Base-by-base conservation (phyloP, 371 early-diverging fungal species). In the Mortierella sp. region DNA sequence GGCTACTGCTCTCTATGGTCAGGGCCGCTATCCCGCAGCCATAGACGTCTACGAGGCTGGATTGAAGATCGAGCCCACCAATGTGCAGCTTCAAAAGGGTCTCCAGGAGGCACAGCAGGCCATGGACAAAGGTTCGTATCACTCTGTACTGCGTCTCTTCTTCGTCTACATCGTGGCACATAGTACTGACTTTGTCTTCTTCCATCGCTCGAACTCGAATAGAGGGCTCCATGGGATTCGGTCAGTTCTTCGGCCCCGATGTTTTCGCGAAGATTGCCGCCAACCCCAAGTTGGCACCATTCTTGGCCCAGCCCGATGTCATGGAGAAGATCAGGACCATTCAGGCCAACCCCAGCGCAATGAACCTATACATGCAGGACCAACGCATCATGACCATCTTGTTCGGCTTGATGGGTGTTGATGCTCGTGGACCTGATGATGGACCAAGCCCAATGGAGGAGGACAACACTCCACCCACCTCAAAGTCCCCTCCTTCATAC, bases 1-100 rank as follows among this genome's bases (percentile, higher is more conserved):
- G 79, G 95, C 93, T 13, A 91, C 94, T 29, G 95, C 95, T 14
- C 86, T 92, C 40, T 85, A 84, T 62, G 95, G 95, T 24, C 71
- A 94, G 46, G 83, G 83, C 10, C 78, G 83, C 41, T 77, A 83
- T 46, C 82, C 81, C 24, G 92, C 91, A 29, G 94, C 95, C 25
- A 82, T 78, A 24, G 85, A 87, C n/a, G 85, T 89, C 7, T 95
- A 92, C 74, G 79, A 88, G 62, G 85, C 70, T 40, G 95, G 94
- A 39, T 83, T 95, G 58, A 83, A 87, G 68, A 9, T 90, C 31
- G 95, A 95, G 57, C 95, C 95, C 24, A 79, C 70, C 52, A 95
- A 92, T 67, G 83, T 86, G 9, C 85, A 60, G 34, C 72, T 94
- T 39, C 81, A 85, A 77, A 90, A 91, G 83, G 90, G 90, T 3